Conservation (phyloP, 345 rosid genomes). For the Syzygium oleosum region DNA sequence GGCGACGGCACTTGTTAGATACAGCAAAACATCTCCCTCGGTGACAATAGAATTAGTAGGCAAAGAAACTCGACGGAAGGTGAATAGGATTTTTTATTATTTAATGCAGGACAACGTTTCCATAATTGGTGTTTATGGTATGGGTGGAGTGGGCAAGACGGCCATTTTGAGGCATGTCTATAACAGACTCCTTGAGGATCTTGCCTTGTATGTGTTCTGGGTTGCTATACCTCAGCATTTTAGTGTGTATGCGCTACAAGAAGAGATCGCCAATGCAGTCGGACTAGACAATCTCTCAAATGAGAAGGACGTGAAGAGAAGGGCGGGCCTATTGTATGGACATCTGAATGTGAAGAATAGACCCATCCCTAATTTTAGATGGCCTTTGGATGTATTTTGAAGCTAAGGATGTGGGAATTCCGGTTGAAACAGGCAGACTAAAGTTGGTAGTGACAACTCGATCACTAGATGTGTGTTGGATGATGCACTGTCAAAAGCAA, state of each 20-base stretch:
- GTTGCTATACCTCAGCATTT: not conserved
- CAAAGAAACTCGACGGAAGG: not conserved
- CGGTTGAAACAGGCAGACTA: not conserved
- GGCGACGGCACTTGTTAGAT: not conserved
- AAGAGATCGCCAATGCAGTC: not conserved
- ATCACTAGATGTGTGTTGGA: not conserved
- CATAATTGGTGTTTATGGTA: not conserved
- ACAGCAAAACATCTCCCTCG: not conserved
- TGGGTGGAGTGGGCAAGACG: not conserved
- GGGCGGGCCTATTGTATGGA: not conserved
- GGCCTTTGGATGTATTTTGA: not conserved
- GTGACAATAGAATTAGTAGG: not conserved
- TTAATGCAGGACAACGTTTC: not conserved
- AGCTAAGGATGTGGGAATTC: not conserved
- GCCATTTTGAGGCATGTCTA: not conserved
- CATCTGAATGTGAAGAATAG: not conserved
- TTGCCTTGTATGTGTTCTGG: not conserved
- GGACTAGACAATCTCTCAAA: not conserved
- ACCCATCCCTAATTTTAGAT: not conserved
- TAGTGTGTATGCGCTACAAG: not conserved
- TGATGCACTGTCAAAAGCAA: not conserved
- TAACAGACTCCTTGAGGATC: not conserved
- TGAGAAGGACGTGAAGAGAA: not conserved
- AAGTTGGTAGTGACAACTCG: not conserved
- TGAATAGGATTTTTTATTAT: not conserved